Evolutionary conservation across 768 basidiomycete genomes (phyloP), one percentile per base, ranked within the genome.

Genomic region (Calocybe cyanea): DNA sequence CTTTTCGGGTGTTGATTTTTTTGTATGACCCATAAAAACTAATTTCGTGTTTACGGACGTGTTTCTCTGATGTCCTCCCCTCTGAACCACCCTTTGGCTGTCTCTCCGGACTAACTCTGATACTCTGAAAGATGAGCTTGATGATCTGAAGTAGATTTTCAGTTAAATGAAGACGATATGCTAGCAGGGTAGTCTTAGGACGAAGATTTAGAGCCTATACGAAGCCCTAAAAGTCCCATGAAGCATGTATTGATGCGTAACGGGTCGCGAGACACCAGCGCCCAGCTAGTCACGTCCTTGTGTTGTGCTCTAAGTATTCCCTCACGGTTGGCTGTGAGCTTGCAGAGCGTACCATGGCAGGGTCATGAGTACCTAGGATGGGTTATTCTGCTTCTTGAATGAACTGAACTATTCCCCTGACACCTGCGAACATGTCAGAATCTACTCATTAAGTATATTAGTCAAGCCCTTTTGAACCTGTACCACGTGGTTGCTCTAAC

Each of bases 301-400:
- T 91, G 92, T 62, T 76, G 96, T 17, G 89, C 83, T 5, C 72
- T 97, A 5, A 86, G 83, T 9, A 81, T 98, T 15, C 93, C 93
- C 0, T 80, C 92, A 5, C 73, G 96, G 38, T 71, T 98, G 41
- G 87, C 97, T 8, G 85, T 85, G 52, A 95, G 91, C 57, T 65
- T 99, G 35, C 95, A 98, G 64, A 83, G 89, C 43, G 82, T 97
- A 8, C 91, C 92, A 8, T 97, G 93, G 93, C 78, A 92, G 60
- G 78, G 80, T 15, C 66, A 70, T 23, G 70, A n/a, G n/a, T n/a
- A n/a, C n/a, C n/a, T n/a, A n/a, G n/a, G n/a, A n/a, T n/a, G n/a
- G n/a, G n/a, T n/a, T n/a, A n/a, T n/a, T n/a, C n/a, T n/a, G n/a
- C n/a, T n/a, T n/a, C n/a, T n/a, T n/a, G n/a, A n/a, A n/a, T n/a